Base-by-base conservation (phyloP, 306 rosid genomes). In the Hippophae rhamnoides region DNA sequence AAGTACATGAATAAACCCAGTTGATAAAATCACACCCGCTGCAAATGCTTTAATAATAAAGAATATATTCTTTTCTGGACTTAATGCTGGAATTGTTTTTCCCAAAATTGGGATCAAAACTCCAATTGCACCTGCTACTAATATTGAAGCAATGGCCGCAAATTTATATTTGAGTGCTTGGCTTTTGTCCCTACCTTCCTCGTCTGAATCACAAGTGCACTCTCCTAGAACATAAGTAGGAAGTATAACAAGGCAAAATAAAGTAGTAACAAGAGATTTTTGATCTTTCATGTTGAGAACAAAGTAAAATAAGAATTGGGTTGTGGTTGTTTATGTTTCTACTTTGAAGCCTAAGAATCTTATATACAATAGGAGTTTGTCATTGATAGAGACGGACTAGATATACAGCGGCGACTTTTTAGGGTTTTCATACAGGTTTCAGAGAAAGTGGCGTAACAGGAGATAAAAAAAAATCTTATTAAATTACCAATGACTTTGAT, bases 1-100 rank as follows among this genome's bases (percentile, higher is more conserved):
- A 6, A 87, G 70, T 1, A 90, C 84, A 3, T 90, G 97, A 40
- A 90, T 84, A 64, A 90, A 90, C 0, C 89, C 97, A 0, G 95
- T 90, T 0, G 95, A 7, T 0, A 90, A 43, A 5, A 90, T 90
- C 2, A 90, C 97, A 0, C 97, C 90, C 1, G 97, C 97, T 0
- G 95, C 94, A 6, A 90, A 87, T 0, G 95, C 86, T 52, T 90
- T 87, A 6, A 87, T 70, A 0, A 84, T 0, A 50, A 84, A 87
- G 54, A 90, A 87, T 0, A 84, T 53, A 55, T 76, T 71, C 10
- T 57, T 84, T 11, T 84, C 90, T 0, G 90, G 95, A 1, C 86
- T 70, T 6, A 90, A 10, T 0, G 90, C 85, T 0, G 82, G 82
- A 6, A 87, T n/a, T 0, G 67, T 8, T 56, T 79, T 90, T 0